phyloP scores from a whole-genome alignment of 108 stramenopile genomes.

The Nitzschia sp. region DNA sequence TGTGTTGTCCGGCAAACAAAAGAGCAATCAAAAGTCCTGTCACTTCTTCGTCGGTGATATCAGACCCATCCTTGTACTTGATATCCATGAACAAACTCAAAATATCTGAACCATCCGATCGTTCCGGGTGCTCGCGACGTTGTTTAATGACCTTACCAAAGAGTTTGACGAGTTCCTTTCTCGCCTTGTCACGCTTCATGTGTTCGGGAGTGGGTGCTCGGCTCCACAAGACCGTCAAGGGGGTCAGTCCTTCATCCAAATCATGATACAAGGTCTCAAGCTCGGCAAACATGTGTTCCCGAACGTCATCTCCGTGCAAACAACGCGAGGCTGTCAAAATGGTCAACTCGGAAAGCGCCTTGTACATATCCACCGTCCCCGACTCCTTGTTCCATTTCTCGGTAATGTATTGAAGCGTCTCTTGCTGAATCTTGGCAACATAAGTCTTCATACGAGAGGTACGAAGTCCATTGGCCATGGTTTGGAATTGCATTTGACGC shows the following conservation, averaged over 20 bases:
- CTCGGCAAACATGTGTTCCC: slow-evolving; percentile 94
- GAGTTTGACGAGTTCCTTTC: slow-evolving; percentile 91
- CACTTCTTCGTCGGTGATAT: slow-evolving; percentile 92
- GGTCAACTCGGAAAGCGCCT: slow-evolving; percentile 90
- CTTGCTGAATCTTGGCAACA: slow-evolving; percentile 93
- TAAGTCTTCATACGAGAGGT: slow-evolving; percentile 90
- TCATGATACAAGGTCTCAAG: slow-evolving; percentile 94
- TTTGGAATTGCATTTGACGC: slow-evolving; percentile 95
- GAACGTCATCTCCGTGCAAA: slow-evolving; percentile 98
- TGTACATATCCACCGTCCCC: slow-evolving; percentile 89
- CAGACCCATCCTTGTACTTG: slow-evolving; percentile 95
- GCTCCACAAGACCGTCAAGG: slow-evolving; percentile 97
- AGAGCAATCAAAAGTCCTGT: slow-evolving; percentile 97
- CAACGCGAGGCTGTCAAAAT: slow-evolving; percentile 96
- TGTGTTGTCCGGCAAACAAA: slow-evolving; percentile 99
- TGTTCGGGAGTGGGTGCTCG: slow-evolving; percentile 92
- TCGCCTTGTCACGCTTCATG: slow-evolving; percentile 73
- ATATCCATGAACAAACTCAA: slow-evolving; percentile 96
- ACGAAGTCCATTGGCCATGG: slow-evolving; percentile 94
- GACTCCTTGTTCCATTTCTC: slow-evolving; percentile 63
- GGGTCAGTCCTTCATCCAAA: slow-evolving; percentile 97
- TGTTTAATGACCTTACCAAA: slow-evolving; percentile 91
- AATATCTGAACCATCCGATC: slow-evolving; percentile 92
- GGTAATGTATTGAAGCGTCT: slow-evolving; percentile 80
- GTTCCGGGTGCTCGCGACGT: slow-evolving; percentile 77